Evolutionary conservation across 169 alveolate species (phyloP), one percentile per base, ranked within the genome.

Genomic region (Besnoitia besnoiti): DNA sequence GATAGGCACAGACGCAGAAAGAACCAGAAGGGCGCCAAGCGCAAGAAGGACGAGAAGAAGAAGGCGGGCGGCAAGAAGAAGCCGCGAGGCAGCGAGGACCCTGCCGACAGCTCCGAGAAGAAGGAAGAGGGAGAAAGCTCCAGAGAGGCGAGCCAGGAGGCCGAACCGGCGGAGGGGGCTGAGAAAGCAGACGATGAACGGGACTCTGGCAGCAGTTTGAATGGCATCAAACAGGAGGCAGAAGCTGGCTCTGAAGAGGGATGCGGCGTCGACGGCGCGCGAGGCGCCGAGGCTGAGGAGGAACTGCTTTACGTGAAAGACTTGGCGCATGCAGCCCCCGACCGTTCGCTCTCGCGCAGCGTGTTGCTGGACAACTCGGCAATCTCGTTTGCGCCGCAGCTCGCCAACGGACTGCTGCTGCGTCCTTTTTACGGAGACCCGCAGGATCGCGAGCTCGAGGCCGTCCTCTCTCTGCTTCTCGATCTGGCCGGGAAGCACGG

Each of bases 361-460:
- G 77, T 85, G 82, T 61, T 85, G 91, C 91, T 85, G 62, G 91
- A 85, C 91, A 85, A 85, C 82, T 42, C 75, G 42, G 47, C 77
- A 5, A 82, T 85, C 47, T 85, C 91, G 37, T 85, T 85, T 24
- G 91, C 91, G 19, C 82, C 91, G 24, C 91, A 85, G 39, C 50
- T 85, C 5, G 91, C 61, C 10, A 85, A 85, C 80, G 91, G 91
- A 30, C 12, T 85, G 61, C 39, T 49, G 79, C 59, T 85, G 37
- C 49, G 80, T 16, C 91, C 91, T 27, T 85, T 85, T 39, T 85
- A 46, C 59, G 91, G 91, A 21, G 80, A 59, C 91, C 91, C 91
- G 14, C 75, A 67, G 40, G 91, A 85, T 37, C 51, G 67, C 2
- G 91, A 85, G 40, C 91, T 85, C 35, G 49, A 85, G n/a, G 82